A percentile compares a stretch with the other conserved stretches of the same genome.
phyloP scores from a whole-genome alignment of 2,329 filamentous ascomycete genomes.

The Aphanocladium album region DNA sequence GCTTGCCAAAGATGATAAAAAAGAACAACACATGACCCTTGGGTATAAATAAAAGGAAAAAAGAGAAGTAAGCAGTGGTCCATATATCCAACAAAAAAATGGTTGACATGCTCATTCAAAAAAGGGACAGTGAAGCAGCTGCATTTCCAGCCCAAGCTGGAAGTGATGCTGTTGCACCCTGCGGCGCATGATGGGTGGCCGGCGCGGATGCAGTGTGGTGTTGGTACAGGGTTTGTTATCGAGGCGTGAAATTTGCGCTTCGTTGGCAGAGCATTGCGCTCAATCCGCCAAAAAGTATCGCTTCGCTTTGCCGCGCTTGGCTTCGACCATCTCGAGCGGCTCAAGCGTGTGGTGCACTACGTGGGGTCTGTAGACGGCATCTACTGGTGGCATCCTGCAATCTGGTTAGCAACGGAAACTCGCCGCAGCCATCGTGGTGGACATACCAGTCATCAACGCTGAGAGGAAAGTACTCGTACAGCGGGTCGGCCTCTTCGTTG shows the following conservation, averaged over 20 bases:
- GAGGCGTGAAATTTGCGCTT: neutral
- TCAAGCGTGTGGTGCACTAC: conserved; percentile 84
- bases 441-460: conserved; percentile 78
- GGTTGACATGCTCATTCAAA: conserved; percentile 1
- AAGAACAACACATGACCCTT: neutral
- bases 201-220: neutral
- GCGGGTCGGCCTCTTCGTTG: conserved; percentile 70
- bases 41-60: conserved; percentile 10
- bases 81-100: neutral
- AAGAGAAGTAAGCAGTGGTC: conserved; percentile 4
- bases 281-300: conserved; percentile 66
- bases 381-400: conserved; percentile 72
- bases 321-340: conserved; percentile 64
- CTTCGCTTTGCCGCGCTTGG: conserved; percentile 65
- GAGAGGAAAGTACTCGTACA: conserved; percentile 94
- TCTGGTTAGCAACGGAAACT: conserved; percentile 15
- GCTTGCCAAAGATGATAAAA: neutral
- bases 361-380: conserved; percentile 85
- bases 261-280: conserved; percentile 13
- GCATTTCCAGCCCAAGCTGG: neutral
- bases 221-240: conserved; percentile 7
- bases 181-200: neutral
- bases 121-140: neutral
- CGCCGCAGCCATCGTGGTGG: neutral
- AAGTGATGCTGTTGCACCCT: neutral